Evolutionary conservation across 1,284 basidiomycete species (phyloP).

Genomic region (Trichosporon ovoides): DNA sequence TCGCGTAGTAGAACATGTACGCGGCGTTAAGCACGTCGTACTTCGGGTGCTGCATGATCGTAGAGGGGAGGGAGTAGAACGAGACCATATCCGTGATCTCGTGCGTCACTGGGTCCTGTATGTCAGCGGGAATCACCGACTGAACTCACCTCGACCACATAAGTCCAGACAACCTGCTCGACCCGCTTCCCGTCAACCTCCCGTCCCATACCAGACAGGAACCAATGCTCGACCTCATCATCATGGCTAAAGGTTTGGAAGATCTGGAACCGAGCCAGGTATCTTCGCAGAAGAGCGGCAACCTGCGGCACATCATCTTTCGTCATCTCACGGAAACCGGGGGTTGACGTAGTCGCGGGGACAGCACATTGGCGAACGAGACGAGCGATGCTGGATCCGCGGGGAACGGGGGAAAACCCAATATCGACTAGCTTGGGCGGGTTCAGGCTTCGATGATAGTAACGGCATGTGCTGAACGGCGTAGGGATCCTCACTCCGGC

Average conservation of each 20-base stretch:
- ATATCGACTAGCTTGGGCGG: slow-evolving; percentile 87
- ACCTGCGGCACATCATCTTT: slow-evolving; percentile 70
- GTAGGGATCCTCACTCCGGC: slow-evolving; percentile 86
- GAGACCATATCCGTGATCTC: slow-evolving; percentile 93
- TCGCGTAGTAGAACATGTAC: slow-evolving; percentile 56
- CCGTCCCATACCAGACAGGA: slow-evolving; percentile 75
- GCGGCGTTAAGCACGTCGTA: slow-evolving; percentile 52
- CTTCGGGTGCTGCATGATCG: slow-evolving; percentile 49
- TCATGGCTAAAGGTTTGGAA: slow-evolving; percentile 63
- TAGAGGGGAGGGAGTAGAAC: slow-evolving; percentile 93
- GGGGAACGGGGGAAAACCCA: slow-evolving; percentile 80
- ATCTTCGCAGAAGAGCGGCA: slow-evolving; percentile 66
- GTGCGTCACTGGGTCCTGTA: slow-evolving; percentile 70
- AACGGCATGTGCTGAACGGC: slow-evolving; percentile 79
- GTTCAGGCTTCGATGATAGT: slow-evolving; percentile 90
- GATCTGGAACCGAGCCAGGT: slow-evolving; percentile 83
- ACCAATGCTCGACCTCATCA: slow-evolving; percentile 81
- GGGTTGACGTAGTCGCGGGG: slow-evolving; percentile 51
- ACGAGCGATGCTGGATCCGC: slow-evolving; percentile 76
- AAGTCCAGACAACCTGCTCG: slow-evolving; percentile 90
- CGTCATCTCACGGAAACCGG: slow-evolving; percentile 83
- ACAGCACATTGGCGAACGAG: slow-evolving; percentile 72
- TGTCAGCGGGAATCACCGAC: neutral
- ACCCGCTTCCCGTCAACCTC: slow-evolving; percentile 57
- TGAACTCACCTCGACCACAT: slow-evolving; percentile 79